Evolutionary conservation across 2,329 filamentous ascomycete species (phyloP), one percentile per base, ranked within the genome.

Genomic region (Colletotrichum eleusines): DNA sequence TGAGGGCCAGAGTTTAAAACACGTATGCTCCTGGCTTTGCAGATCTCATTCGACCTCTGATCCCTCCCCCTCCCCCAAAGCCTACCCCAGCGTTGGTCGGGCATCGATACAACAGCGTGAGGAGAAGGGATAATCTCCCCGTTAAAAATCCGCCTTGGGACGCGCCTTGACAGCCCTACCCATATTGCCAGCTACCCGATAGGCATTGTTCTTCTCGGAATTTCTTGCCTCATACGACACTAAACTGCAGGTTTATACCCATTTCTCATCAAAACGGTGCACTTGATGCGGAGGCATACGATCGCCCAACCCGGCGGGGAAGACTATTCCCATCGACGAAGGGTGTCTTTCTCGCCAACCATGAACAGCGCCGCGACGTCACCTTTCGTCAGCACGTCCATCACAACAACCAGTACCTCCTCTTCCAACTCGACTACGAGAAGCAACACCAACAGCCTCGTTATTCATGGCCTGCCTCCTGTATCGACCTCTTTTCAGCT

Each of bases 401-500:
- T 54, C 28, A 59, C 69, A 9, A 46, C 58, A n/a, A 69, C 35
- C 59, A 68, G 51, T 58, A 46, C 53, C 23, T 66, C 54, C 51
- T 63, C 68, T 11, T 57, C 64, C 9, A 53, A 46, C 8, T 62
- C 63, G 9, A 71, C 63, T n/a, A 55, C 50, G 11, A 71, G 51
- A 23, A 50, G 48, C 6, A 42, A 57, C 35, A 66, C 33, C 11
- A 63, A 65, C n/a, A 65, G 63, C 26, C 28, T 68, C 12, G 42
- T 68, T 16, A 54, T 57, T 20, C 59, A 63, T 23, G 64, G 68
- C 51, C 44, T 51, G 1, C 65, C 64, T 20, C 69, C 46, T 18
- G 44, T 40, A 5, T 63, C 64, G 18, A 64, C 53, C 20, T 44
- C 40, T 9, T 40, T 55, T 8, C 69, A 59, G n/a, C 74, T 82